phyloP scores from a whole-genome alignment of 2,329 filamentous ascomycete genomes.

The Triangularia setosa region DNA sequence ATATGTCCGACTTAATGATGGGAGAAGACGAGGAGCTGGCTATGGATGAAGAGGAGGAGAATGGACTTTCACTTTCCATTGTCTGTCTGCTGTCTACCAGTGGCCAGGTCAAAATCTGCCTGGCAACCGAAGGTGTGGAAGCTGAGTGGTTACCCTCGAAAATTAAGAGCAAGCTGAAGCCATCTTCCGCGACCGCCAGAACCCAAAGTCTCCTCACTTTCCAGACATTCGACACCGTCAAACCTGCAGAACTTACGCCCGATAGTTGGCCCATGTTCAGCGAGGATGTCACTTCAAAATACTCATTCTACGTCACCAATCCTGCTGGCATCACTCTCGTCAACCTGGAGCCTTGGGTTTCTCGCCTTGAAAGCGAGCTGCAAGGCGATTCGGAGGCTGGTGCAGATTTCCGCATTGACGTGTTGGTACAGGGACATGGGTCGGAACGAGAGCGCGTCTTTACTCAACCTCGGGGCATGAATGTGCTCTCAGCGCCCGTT shows the following conservation, averaged over 20 bases:
- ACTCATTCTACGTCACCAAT: constrained; percentile 61
- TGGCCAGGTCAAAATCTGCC: constrained; percentile 57
- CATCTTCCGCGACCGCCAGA: constrained; percentile 36
- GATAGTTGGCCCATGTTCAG: constrained; percentile 62
- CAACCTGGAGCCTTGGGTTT: constrained; percentile 60
- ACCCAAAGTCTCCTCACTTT: constrained; percentile 55
- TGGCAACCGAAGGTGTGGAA: constrained; percentile 59
- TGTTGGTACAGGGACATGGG: constrained; percentile 56
- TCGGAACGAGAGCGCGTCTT: constrained; percentile 55
- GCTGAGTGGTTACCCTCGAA: constrained; percentile 63
- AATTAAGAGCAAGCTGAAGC: constrained; percentile 45
- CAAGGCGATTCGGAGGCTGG: constrained; percentile 53
- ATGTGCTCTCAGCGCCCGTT: constrained; percentile 50
- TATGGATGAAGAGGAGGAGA: constrained; percentile 51
- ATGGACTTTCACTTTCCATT: constrained; percentile 57
- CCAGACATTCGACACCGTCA: constrained; percentile 59
- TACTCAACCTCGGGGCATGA: constrained; percentile 47
- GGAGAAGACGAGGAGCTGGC: constrained; percentile 63
- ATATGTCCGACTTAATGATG: constrained; percentile 57
- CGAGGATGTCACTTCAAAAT: constrained; percentile 56
- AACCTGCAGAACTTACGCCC: constrained; percentile 49
- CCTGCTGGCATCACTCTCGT: constrained; percentile 57
- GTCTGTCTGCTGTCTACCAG: constrained; percentile 58
- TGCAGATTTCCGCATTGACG: constrained; percentile 57
- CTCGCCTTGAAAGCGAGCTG: constrained; percentile 59